A percentile compares a stretch with the other conserved stretches of the same genome.
Conservation (phyloP, 805 yeast genomes). For the Saccharomycopsis fodiens region DNA sequence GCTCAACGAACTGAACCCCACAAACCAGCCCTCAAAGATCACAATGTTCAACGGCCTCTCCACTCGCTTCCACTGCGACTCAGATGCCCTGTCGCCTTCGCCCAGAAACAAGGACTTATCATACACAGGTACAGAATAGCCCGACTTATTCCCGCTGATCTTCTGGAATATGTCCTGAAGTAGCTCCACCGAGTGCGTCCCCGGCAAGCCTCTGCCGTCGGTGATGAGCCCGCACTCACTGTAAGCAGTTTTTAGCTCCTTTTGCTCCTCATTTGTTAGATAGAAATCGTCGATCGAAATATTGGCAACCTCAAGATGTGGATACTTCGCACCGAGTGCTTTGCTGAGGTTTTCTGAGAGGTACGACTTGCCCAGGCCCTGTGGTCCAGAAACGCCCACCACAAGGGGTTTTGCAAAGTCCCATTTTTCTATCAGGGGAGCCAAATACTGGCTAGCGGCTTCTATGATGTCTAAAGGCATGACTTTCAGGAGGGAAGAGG, state of each 20-base stretch:
- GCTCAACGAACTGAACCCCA: slow-evolving; percentile 53
- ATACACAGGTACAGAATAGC: slow-evolving; percentile 51
- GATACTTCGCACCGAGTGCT: slow-evolving; percentile 30
- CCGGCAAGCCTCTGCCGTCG: slow-evolving; percentile 84
- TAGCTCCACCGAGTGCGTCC: slow-evolving; percentile 74
- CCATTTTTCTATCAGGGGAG: slow-evolving; percentile 26
- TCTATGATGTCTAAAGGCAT: slow-evolving; percentile 1
- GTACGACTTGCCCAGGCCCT: slow-evolving; percentile 72
- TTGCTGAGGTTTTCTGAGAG: slow-evolving; percentile 36
- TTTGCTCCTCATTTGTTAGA: slow-evolving; percentile 57
- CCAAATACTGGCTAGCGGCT: slow-evolving; percentile 24
- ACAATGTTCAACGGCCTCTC: slow-evolving; percentile 49
- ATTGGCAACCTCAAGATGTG: slow-evolving; percentile 33
- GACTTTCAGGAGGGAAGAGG: too few relatives aligned
- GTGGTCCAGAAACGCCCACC: slow-evolving; percentile 61
- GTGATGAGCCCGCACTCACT: slow-evolving; percentile 45
- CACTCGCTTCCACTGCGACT: slow-evolving; percentile 32
- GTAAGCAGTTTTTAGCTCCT: slow-evolving; percentile 31
- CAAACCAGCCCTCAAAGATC: slow-evolving; percentile 91
- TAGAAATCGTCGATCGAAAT: slow-evolving; percentile 87
- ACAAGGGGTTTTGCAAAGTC: slow-evolving; percentile 36
- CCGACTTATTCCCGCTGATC: slow-evolving; percentile 25
- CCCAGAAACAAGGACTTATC: slow-evolving; percentile 72
- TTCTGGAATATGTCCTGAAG: slow-evolving; percentile 28
- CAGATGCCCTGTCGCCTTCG: slow-evolving; percentile 63